A percentile compares a stretch with the other conserved stretches of the same genome.
These are phyloP conservation scores for Erigeron philadelphicus DNA, from an alignment of 140 eudicot genomes.

Conservation along the genomic window DNA sequence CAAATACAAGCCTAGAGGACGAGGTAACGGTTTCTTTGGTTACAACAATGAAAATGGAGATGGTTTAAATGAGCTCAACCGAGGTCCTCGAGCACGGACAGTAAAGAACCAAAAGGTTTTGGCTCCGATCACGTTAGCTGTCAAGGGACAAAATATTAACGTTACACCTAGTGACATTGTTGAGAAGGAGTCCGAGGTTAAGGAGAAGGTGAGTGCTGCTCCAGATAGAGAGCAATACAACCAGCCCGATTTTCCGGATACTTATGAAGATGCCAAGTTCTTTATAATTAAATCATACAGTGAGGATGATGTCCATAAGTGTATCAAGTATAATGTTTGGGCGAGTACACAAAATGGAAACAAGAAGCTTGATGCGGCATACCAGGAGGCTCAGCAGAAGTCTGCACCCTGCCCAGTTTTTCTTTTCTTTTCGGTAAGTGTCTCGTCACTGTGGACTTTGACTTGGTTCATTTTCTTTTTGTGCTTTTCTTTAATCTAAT, in stretches of 20 bases:
- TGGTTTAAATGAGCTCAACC: slow-evolving; percentile 76
- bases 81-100: slow-evolving; percentile 67
- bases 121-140: slow-evolving; percentile 34
- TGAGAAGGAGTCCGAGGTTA: slow-evolving; percentile 29
- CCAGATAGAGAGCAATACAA: slow-evolving; percentile 62
- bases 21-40: slow-evolving; percentile 44
- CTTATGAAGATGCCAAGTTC: slow-evolving; percentile 65
- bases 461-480: neutral
- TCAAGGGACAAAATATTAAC: slow-evolving; percentile 55
- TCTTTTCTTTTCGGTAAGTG: slow-evolving; percentile 69
- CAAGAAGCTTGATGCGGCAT: slow-evolving; percentile 79
- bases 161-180: slow-evolving; percentile 19
- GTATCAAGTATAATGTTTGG: slow-evolving; percentile 82
- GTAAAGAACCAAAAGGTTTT: slow-evolving; percentile 46
- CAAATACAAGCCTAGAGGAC: slow-evolving; percentile 61
- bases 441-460: neutral
- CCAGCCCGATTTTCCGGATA: slow-evolving; percentile 50
- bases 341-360: slow-evolving; percentile 88
- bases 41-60: slow-evolving; percentile 57
- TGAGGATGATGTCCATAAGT: slow-evolving; percentile 89
- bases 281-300: slow-evolving; percentile 78
- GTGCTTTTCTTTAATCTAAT: neutral
- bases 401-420: slow-evolving; percentile 58
- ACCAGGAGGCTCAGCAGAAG: slow-evolving; percentile 54
- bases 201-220: slow-evolving; percentile 28